Evolutionary conservation across 495 filamentous ascomycete species (phyloP).

Genomic region (Parachaetomium inaequale): DNA sequence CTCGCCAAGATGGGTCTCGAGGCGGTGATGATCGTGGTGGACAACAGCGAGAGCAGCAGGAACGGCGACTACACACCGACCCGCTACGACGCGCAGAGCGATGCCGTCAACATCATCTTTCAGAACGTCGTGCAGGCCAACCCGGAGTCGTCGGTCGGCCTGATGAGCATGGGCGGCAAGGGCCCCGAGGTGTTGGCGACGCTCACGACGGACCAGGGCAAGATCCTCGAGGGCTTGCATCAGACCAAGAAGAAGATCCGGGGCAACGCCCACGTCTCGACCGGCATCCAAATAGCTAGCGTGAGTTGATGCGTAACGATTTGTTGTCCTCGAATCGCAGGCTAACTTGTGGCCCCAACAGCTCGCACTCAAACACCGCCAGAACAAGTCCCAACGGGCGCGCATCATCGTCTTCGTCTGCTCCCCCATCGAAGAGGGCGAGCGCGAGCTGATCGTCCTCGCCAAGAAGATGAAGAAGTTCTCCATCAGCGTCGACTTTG

Average conservation of each 20-base stretch:
- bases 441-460: conserved; percentile 82
- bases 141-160: conserved; percentile 90
- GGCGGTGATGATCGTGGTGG: conserved; percentile 71
- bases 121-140: conserved; percentile 89
- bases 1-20: conserved; percentile 55
- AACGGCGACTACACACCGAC: conserved; percentile 96
- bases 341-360: conserved; percentile 33
- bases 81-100: conserved; percentile 90
- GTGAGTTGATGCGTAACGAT: conserved; percentile 51
- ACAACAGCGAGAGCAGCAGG: conserved; percentile 96
- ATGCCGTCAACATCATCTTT: conserved; percentile 93
- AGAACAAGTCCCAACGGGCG: conserved; percentile 92
- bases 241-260: conserved; percentile 95
- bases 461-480: conserved; percentile 99
- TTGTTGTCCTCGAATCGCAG: neutral
- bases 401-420: conserved; percentile 95
- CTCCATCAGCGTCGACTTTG: conserved; percentile 84
- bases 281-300: conserved; percentile 88
- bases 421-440: conserved; percentile 82
- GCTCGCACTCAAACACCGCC: conserved; percentile 96
- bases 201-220: conserved; percentile 89
- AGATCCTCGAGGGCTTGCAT: conserved; percentile 89
- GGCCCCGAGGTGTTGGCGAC: conserved; percentile 95
- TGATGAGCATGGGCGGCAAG: conserved; percentile 98
- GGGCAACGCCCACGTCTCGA: conserved; percentile 79